Percentiles rank a stretch among this genome's conserved stretches.
Conservation (phyloP, 495 filamentous ascomycete genomes). For the Lichenothelia convexa region DNA sequence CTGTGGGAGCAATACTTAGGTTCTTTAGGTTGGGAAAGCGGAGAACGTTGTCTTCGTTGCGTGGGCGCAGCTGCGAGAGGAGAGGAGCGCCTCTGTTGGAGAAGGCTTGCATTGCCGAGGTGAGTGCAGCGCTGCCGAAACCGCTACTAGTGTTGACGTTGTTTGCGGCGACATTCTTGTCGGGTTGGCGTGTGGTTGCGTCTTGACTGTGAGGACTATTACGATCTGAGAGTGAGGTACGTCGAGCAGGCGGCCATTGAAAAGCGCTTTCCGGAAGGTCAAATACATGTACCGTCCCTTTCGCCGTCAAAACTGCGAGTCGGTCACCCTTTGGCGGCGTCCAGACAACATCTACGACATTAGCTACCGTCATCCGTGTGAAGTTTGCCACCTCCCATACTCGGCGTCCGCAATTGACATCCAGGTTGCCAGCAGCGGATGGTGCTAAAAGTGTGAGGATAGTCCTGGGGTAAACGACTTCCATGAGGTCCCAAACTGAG, state of each 20-base stretch:
- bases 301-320: slow-evolving; percentile 70
- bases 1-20: slow-evolving; percentile 30
- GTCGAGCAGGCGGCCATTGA: slow-evolving; percentile 74
- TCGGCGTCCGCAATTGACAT: slow-evolving; percentile 24
- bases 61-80: slow-evolving; percentile 10
- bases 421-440: slow-evolving; percentile 10
- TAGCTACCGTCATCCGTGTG: slow-evolving; percentile 74
- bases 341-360: slow-evolving; percentile 82
- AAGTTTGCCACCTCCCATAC: slow-evolving; percentile 76
- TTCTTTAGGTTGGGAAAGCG: slow-evolving; percentile 27
- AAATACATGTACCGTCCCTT: slow-evolving; percentile 84
- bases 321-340: slow-evolving; percentile 60
- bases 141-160: slow-evolving; percentile 18
- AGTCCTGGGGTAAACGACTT: slow-evolving; percentile 35
- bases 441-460: neutral
- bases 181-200: too few relatives aligned
- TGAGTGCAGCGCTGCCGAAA: slow-evolving; percentile 7
- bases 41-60: slow-evolving; percentile 21
- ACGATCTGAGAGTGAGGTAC: slow-evolving; percentile 28
- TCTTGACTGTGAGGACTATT: too few relatives aligned
- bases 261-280: slow-evolving; percentile 70
- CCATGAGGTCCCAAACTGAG: slow-evolving; percentile 85
- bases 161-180: too few relatives aligned
- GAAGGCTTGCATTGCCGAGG: slow-evolving; percentile 13
- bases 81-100: slow-evolving; percentile 11